Evolutionary conservation across 108 stramenopile genomes (phyloP), one percentile per base, ranked within the genome.

Genomic region (Chaetoceros muelleri): DNA sequence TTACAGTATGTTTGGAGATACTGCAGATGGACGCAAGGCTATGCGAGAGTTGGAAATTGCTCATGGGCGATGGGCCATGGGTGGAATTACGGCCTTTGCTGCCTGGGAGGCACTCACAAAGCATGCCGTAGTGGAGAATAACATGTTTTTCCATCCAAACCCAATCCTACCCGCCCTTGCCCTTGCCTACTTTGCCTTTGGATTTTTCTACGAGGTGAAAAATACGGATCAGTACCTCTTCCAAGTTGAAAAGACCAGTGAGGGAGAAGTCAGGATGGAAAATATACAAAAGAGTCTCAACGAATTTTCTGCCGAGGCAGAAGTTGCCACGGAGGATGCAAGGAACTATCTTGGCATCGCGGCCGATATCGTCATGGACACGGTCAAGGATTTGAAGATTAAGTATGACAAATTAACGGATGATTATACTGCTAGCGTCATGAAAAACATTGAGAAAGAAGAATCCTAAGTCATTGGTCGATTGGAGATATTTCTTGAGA

Each of bases 121-220:
- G 53, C 70, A 77, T 53, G 53, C 86, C 46, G 75, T 89, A 58
- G 80, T 81, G n/a, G 83, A 89, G 65, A 76, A 74, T 55, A 78
- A 66, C 64, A 80, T 84, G 75, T 74, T 89, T 34, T 89, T 89
- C 69, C 74, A 80, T 24, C 87, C 87, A 44, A 89, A 84, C 66
- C 50, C 62, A 19, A 24, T 84, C 46, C 59, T 89, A 8, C 87
- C 87, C 25, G 49, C 57, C 44, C 64, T 84, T 17, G 74, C 62
- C n/a, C 63, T 62, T 2, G 71, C 67, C n/a, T 85, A 80, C 61
- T 28, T 66, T 24, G 76, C 70, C 24, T 85, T 75, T 67, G 65
- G 61, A 28, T 61, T 65, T 24, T 65, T 89, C 46, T 89, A 81
- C 59, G 80, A 85, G 57, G 54, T 76, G n/a, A 40, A 46, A 3